These are phyloP conservation scores for Dictyostelium discoideum DNA, from an alignment of 78 protist genomes.

Conservation along the genomic window dicty_2.7 NC_007089.4:2045501-2046000, in stretches of 20 bases:
- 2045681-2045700: too few relatives aligned
- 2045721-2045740: constrained; percentile 1
- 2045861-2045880: constrained; percentile 11
- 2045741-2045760: background rate
- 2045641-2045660: too few relatives aligned
- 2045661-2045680: too few relatives aligned
- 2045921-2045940: constrained; percentile 19
- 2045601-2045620: too few relatives aligned
- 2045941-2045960: background rate
- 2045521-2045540: too few relatives aligned
- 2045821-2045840: background rate
- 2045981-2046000: constrained; percentile 36
- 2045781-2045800: background rate
- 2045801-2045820: background rate
- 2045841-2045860: constrained; percentile 26
- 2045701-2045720: background rate
- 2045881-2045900: constrained; percentile 20
- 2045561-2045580: too few relatives aligned
- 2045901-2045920: background rate
- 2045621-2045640: too few relatives aligned
- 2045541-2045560: too few relatives aligned
- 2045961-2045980: constrained; percentile 63
- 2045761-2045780: background rate
- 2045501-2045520: too few relatives aligned
- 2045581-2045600: too few relatives aligned